These are phyloP conservation scores for Aspergillus avenaceus DNA, from an alignment of 495 filamentous ascomycete species.

Conservation along the genomic window DNA sequence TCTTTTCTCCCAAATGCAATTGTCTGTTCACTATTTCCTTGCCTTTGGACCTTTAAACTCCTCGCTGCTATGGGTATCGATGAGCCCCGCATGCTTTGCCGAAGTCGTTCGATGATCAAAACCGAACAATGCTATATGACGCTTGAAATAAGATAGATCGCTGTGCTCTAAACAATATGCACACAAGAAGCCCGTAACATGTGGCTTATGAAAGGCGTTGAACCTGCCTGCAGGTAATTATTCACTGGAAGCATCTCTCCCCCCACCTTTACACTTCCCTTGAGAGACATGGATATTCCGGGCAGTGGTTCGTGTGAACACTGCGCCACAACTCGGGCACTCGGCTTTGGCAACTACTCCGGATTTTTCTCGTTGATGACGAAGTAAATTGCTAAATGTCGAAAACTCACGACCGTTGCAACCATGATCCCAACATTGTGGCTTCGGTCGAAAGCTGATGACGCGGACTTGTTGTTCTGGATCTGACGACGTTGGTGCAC, in stretches of 20 bases:
- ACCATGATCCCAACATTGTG: slow-evolving; percentile 93
- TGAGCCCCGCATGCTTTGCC: background rate
- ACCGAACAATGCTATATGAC: background rate
- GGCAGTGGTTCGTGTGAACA: slow-evolving; percentile 88
- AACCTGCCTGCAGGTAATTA: slow-evolving; percentile 7
- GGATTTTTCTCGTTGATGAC: slow-evolving; percentile 92
- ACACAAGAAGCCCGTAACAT: too few relatives aligned
- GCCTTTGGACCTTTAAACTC: background rate
- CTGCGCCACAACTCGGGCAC: slow-evolving; percentile 83
- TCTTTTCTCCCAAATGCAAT: too few relatives aligned
- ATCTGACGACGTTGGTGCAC: slow-evolving; percentile 24
- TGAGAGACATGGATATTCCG: slow-evolving; percentile 83
- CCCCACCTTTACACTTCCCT: slow-evolving; percentile 74
- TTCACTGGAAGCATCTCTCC: slow-evolving; percentile 25
- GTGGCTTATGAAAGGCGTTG: background rate
- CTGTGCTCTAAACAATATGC: background rate
- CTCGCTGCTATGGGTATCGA: background rate
- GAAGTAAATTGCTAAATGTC: slow-evolving; percentile 89
- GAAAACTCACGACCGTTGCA: slow-evolving; percentile 93
- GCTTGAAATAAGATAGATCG: background rate
- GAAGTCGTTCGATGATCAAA: background rate
- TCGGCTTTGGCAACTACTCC: slow-evolving; percentile 81
- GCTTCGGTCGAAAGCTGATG: slow-evolving; percentile 73
- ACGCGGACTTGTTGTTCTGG: slow-evolving; percentile 58
- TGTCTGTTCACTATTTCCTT: too few relatives aligned